Conservation (phyloP, 2,329 filamentous ascomycete species). For the Trichoderma sp. region DNA sequence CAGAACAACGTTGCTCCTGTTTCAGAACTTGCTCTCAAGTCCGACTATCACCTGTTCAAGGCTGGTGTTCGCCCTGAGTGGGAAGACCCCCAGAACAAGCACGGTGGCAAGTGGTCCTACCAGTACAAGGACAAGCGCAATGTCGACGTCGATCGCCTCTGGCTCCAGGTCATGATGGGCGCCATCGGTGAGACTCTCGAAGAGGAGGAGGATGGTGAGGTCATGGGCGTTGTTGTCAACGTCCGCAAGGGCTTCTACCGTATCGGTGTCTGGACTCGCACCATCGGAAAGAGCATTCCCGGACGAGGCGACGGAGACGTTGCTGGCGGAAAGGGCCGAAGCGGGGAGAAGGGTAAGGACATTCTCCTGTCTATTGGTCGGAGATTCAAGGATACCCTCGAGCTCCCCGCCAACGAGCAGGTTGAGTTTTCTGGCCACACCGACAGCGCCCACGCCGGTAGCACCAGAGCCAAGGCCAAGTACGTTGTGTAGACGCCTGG, state of each 20-base stretch:
- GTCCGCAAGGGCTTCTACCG: slow-evolving; percentile 98
- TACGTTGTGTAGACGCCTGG: slow-evolving; percentile 65
- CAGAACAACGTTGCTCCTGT: slow-evolving; percentile 98
- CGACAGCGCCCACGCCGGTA: slow-evolving; percentile 87
- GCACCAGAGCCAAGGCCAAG: slow-evolving; percentile 94
- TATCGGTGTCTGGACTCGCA: slow-evolving; percentile 95
- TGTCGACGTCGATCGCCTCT: slow-evolving; percentile 89
- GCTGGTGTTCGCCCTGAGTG: slow-evolving; percentile 94
- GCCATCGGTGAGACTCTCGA: slow-evolving; percentile 98
- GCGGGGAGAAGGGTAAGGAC: slow-evolving; percentile 77
- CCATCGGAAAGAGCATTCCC: slow-evolving; percentile 79
- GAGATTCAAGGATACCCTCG: slow-evolving; percentile 89
- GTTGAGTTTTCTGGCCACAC: slow-evolving; percentile 98
- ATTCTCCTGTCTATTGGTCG: slow-evolving; percentile 80
- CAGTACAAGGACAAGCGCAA: slow-evolving; percentile 94
- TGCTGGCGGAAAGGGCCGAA: slow-evolving; percentile 74
- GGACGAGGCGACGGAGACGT: slow-evolving; percentile 71
- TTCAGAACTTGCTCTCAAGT: slow-evolving; percentile 93
- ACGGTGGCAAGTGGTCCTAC: slow-evolving; percentile 98
- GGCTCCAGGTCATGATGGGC: slow-evolving; percentile 94
- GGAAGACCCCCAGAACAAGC: slow-evolving; percentile 98
- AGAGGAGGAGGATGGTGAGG: slow-evolving; percentile 88
- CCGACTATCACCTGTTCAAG: slow-evolving; percentile 99
- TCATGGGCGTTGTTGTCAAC: slow-evolving; percentile 99
- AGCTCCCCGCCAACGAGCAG: slow-evolving; percentile 69